Evolutionary conservation across 2,329 filamentous ascomycete genomes (phyloP), one percentile per base, ranked within the genome.

Genomic region (Penicillium corylophilum): DNA sequence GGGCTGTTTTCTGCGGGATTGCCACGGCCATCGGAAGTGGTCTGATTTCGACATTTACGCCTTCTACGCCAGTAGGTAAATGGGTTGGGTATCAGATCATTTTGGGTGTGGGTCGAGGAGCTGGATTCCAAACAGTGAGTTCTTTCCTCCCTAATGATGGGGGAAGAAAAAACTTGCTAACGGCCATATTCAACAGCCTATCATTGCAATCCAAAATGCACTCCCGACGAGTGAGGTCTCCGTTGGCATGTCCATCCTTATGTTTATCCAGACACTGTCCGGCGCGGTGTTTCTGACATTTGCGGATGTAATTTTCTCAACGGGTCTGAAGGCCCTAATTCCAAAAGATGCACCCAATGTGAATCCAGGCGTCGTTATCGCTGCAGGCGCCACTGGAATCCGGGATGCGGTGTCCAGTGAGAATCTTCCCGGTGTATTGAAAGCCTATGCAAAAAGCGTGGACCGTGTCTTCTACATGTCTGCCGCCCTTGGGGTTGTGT

Each of bases 61-160:
- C 71, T 1, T 56, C 60, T 31, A 74, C 76, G 3, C 56, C 70
- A 0, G 63, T 65, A 0, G 64, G 57, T 2, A 64, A 70, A 28
- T 80, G 77, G 77, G 73, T 79, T 20, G 78, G 77, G 8, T 80
- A 74, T 60, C 75, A 81, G 48, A 65, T 76, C 4, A 53, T 81
- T 2, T 51, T 71, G 4, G 79, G 77, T 18, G 63, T 73, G 3
- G 75, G 77, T 1, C 62, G 74, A 12, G 78, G 78, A 8, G 49
- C 53, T 5, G 60, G 46, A 4, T 51, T 60, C 16, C 66, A 68
- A 50, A 52, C 54, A 5, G 66, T 68, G 40, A 48, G 58, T 45
- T 10, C 29, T 24, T 24, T 23, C 12, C 16, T 41, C 9, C 9
- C 38, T 15, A 15, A 13, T 13, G n/a, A 24, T 12, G 9, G 18